These are phyloP conservation scores for Stygiomarasmius scandens DNA, from an alignment of 1,284 basidiomycete species.

Conservation along the genomic window DNA sequence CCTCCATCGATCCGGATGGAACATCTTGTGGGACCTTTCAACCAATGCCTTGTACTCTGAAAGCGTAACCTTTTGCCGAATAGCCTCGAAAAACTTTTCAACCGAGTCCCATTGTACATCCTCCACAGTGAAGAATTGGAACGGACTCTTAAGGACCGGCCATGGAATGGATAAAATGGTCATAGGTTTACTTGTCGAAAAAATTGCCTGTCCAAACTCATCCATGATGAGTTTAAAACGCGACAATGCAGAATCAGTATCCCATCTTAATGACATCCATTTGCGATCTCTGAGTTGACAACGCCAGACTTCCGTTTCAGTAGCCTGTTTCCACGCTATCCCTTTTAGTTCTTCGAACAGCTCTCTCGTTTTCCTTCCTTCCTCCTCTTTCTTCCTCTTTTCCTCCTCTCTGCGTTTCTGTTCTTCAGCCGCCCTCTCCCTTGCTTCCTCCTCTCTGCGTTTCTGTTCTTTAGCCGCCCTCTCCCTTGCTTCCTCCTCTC, in stretches of 20 bases:
- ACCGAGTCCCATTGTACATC: slow-evolving; percentile 8
- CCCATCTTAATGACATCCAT: too few relatives aligned
- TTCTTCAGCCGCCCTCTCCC: too few relatives aligned
- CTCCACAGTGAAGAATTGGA: neutral
- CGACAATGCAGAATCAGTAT: neutral
- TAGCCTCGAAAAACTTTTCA: slow-evolving; percentile 8
- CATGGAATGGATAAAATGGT: neutral
- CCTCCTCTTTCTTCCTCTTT: too few relatives aligned
- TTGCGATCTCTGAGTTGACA: neutral
- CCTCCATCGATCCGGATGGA: slow-evolving; percentile 16
- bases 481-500: neutral
- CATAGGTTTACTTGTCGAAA: neutral
- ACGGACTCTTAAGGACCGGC: neutral
- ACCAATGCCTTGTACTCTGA: slow-evolving; percentile 7
- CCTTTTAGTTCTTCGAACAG: neutral
- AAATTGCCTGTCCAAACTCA: neutral
- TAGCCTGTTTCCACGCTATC: neutral
- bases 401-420: too few relatives aligned
- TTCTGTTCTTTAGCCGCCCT: neutral
- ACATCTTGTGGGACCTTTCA: slow-evolving; percentile 6
- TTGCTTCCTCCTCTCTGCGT: neutral
- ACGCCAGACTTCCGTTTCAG: neutral
- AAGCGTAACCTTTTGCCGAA: neutral
- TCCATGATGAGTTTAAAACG: neutral
- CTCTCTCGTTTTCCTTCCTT: too few relatives aligned